Conservation (phyloP, 805 yeast species). For the Hanseniaspora vineae region DNA sequence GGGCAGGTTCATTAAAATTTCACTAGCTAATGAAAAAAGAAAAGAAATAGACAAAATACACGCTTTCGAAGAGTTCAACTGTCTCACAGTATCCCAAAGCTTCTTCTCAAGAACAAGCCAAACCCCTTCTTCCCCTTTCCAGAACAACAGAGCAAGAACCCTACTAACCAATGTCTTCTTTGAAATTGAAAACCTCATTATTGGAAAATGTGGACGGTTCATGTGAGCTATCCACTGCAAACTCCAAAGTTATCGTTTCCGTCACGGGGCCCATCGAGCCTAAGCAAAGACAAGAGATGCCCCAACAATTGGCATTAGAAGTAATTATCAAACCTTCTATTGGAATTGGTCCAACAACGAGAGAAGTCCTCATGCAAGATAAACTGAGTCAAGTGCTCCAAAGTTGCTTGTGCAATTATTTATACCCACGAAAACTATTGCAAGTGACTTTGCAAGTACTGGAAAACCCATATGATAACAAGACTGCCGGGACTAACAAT, state of each 20-base stretch:
- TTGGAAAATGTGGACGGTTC: conserved; percentile 64
- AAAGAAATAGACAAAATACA: too few species aligned
- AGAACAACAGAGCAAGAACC: not conserved
- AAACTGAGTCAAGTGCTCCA: conserved; percentile 49
- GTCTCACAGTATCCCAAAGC: too few species aligned
- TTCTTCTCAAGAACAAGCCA: too few species aligned
- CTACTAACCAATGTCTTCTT: not conserved
- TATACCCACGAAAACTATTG: conserved; percentile 69
- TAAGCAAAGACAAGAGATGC: conserved; percentile 69
- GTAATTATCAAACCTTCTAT: conserved; percentile 63
- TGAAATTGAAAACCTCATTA: conserved; percentile 3
- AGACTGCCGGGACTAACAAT: conserved; percentile 10
- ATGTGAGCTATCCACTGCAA: conserved; percentile 39
- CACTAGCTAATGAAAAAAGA: too few species aligned
- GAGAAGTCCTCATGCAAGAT: conserved; percentile 70
- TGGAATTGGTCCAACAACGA: conserved; percentile 52
- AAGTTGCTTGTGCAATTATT: conserved; percentile 43
- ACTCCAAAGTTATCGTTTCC: conserved; percentile 52
- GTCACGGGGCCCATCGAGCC: conserved; percentile 90
- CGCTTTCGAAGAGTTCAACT: too few species aligned
- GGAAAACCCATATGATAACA: conserved; percentile 23
- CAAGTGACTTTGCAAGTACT: conserved; percentile 58
- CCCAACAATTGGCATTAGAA: conserved; percentile 66
- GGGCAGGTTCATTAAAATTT: too few species aligned
- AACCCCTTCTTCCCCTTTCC: too few species aligned